Base-by-base conservation (phyloP, 805 yeast genomes). In the Cyberlindnera meyerae region DNA sequence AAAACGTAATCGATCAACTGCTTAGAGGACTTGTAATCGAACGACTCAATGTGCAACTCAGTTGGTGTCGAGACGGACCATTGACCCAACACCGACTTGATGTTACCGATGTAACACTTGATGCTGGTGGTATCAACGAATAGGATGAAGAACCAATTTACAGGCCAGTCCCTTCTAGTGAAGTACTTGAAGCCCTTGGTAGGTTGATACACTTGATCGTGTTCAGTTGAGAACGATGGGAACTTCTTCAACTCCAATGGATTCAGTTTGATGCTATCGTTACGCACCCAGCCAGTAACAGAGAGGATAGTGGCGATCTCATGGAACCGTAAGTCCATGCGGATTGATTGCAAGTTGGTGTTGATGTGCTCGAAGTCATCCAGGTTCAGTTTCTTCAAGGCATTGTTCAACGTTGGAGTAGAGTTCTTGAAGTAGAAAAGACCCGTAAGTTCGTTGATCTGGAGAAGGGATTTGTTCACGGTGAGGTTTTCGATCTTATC, bases 241-340 rank as follows among this genome's bases (percentile, higher is more conserved):
- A 63, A 37, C 31, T 55, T 58, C 25, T 49, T 49, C 15, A 68
- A 52, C 51, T 79, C 88, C 16, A 63, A 65, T 3, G 67, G 65
- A 3, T 67, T 61, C 20, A 83, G 49, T 22, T 60, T 65, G 31
- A 82, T 66, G 27, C 74, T 68, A 27, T 72, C 75, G 45, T 74
- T 74, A n/a, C 66, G 62, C 6, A 75, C 68, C 93, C 93, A 84
- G 20, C 80, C 84, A 0, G 79, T 72, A 0, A 85, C 80, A 25
- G 67, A 63, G 37, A 85, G 69, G 42, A 79, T 67, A 8, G 75
- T 69, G 11, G 73, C 60, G 20, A 79, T 62, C 39, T 79, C 82
- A 29, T 66, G 62, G 18, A 50, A 42, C 29, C 47, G 47, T 14
- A 43, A 26, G 16, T 47, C 48, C 5, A 38, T 29, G 27, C 53